Percentiles rank a stretch among this genome's conserved stretches.
Evolutionary conservation across 257 asterid genomes (phyloP).

Genomic region (Lantana camara): DNA sequence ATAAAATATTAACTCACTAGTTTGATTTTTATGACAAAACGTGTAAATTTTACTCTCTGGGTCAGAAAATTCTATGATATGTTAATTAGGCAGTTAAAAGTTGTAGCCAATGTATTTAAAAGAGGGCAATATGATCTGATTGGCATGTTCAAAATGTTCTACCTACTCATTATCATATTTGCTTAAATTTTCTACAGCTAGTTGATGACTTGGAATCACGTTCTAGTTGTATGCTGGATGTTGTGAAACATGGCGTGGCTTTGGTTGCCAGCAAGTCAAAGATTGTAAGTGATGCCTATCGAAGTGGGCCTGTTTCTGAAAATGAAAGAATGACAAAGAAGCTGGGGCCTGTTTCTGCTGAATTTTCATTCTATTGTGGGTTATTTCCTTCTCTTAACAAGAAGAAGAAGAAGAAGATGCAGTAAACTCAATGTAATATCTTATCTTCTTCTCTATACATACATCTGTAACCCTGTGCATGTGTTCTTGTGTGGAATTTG

Average conservation of each 20-base stretch:
- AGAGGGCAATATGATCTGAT: neutral
- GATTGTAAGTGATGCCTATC: conserved; percentile 45
- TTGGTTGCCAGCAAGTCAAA: conserved; percentile 39
- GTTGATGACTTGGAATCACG: conserved; percentile 69
- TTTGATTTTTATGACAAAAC: too few relatives aligned
- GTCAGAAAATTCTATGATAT: neutral
- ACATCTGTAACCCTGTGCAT: too few relatives aligned
- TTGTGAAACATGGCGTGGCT: conserved; percentile 43
- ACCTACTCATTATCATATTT: conserved; percentile 30
- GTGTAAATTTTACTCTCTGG: too few relatives aligned
- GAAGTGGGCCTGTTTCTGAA: conserved; percentile 26
- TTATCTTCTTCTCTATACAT: too few relatives aligned
- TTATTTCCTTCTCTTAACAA: too few relatives aligned
- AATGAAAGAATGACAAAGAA: too few relatives aligned
- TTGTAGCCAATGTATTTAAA: conserved; percentile 9
- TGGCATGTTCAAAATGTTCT: conserved; percentile 17
- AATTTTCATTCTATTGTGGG: too few relatives aligned
- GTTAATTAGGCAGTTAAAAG: neutral
- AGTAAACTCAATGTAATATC: too few relatives aligned
- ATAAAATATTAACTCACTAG: too few relatives aligned
- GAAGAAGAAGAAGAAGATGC: too few relatives aligned
- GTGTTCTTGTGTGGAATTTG: too few relatives aligned
- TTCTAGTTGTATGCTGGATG: conserved; percentile 46
- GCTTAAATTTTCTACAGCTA: conserved; percentile 50
- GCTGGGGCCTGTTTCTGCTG: too few relatives aligned